Percentiles rank a stretch among this genome's conserved stretches.
phyloP scores from a whole-genome alignment of 2,329 filamentous ascomycete genomes.

The Lachnellula subtilissima region DNA sequence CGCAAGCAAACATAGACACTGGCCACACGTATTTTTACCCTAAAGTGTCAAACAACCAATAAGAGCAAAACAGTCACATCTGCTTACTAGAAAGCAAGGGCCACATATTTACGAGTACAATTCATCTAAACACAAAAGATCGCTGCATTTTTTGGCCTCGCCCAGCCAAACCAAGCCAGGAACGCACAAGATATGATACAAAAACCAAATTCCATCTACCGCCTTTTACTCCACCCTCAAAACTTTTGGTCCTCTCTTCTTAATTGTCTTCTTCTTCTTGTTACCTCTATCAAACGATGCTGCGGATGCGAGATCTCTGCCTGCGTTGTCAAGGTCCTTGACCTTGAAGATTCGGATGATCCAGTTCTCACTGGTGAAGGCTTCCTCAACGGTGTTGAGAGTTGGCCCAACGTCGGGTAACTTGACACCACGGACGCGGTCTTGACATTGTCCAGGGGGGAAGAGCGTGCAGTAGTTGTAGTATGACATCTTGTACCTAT shows the following conservation, averaged over 20 bases:
- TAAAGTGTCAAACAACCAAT: background rate
- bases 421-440: slow-evolving; percentile 77
- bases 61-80: background rate
- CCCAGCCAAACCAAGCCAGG: slow-evolving; percentile 8
- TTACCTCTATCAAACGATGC: slow-evolving; percentile 71
- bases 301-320: slow-evolving; percentile 72
- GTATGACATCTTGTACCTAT: slow-evolving; percentile 99
- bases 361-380: slow-evolving; percentile 99
- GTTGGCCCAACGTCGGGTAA: slow-evolving; percentile 81
- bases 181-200: slow-evolving; percentile 29
- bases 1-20: too few relatives aligned
- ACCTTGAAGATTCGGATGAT: slow-evolving; percentile 99
- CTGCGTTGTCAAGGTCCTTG: slow-evolving; percentile 96
- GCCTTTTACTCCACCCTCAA: slow-evolving; percentile 63
- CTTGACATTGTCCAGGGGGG: slow-evolving; percentile 81
- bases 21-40: too few relatives aligned
- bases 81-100: slow-evolving; percentile 15
- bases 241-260: slow-evolving; percentile 67
- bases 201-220: slow-evolving; percentile 7
- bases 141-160: slow-evolving; percentile 19
- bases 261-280: slow-evolving; percentile 75
- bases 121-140: slow-evolving; percentile 24
- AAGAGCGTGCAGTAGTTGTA: slow-evolving; percentile 94
- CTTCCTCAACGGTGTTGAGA: slow-evolving; percentile 88
- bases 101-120: slow-evolving; percentile 25